phyloP scores from a whole-genome alignment of 1,139 yeast species.

The Geotrichum restrictum region DNA sequence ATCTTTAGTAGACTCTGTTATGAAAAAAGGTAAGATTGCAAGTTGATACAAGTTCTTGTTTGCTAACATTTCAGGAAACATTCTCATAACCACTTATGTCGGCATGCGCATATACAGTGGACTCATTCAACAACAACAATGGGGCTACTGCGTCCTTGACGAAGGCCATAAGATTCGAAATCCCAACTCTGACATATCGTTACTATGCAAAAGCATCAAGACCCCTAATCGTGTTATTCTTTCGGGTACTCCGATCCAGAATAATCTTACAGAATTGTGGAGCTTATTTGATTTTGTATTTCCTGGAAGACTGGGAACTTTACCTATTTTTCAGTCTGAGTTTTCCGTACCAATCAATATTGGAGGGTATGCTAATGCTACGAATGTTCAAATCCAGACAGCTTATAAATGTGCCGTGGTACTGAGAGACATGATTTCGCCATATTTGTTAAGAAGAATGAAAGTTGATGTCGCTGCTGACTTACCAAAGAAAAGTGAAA shows the following conservation, averaged over 20 bases:
- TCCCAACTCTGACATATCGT: slow-evolving; percentile 85
- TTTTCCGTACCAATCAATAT: slow-evolving; percentile 88
- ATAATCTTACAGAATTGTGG: slow-evolving; percentile 88
- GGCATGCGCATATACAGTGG: slow-evolving; percentile 79
- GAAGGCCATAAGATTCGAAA: slow-evolving; percentile 96
- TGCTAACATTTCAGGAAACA: slow-evolving; percentile 43
- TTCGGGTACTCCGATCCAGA: slow-evolving; percentile 96
- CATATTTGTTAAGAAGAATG: slow-evolving; percentile 79
- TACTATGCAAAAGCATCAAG: slow-evolving; percentile 75
- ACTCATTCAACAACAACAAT: slow-evolving; percentile 59
- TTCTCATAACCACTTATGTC: slow-evolving; percentile 84
- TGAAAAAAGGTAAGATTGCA: slow-evolving; percentile 45
- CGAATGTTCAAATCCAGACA: slow-evolving; percentile 91
- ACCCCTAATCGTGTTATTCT: slow-evolving; percentile 80
- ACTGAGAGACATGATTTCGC: slow-evolving; percentile 79
- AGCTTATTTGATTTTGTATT: slow-evolving; percentile 89
- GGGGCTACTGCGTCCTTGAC: slow-evolving; percentile 91
- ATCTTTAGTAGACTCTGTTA: slow-evolving; percentile 50
- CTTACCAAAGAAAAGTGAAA: slow-evolving; percentile 86
- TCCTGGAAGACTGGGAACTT: slow-evolving; percentile 90
- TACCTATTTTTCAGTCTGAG: slow-evolving; percentile 90
- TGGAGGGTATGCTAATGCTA: slow-evolving; percentile 98
- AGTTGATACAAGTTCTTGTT: not conserved
- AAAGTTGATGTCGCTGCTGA: slow-evolving; percentile 97
- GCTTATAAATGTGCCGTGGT: slow-evolving; percentile 96